Evolutionary conservation across 2,329 filamentous ascomycete genomes (phyloP).

Genomic region (Fonsecaea nubica): DNA sequence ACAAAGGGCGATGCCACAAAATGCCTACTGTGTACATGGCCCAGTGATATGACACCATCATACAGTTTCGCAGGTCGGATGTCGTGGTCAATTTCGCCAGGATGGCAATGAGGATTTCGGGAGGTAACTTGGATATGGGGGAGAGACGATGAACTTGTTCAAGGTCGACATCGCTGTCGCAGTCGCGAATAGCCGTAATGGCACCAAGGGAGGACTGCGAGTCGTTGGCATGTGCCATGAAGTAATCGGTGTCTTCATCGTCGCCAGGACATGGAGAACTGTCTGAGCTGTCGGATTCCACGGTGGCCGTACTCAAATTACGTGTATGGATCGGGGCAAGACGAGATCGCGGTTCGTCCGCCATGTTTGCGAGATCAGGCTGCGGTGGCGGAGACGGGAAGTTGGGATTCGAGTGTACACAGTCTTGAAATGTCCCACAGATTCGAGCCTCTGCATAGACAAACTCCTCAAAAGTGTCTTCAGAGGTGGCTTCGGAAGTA

Average conservation of each 20-base stretch:
- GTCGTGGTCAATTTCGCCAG: slow-evolving; percentile 82
- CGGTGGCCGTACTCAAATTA: slow-evolving; percentile 37
- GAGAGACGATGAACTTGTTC: slow-evolving; percentile 70
- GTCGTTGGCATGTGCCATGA: slow-evolving; percentile 81
- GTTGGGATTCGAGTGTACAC: not conserved
- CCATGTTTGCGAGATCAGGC: slow-evolving; percentile 35
- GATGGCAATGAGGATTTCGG: slow-evolving; percentile 91
- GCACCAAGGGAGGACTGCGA: slow-evolving; percentile 85
- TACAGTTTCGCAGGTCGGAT: slow-evolving; percentile 80
- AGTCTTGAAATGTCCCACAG: not conserved
- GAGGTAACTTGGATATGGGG: slow-evolving; percentile 85
- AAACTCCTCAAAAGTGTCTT: slow-evolving; percentile 13
- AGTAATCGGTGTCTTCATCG: slow-evolving; percentile 93
- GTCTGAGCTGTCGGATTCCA: slow-evolving; percentile 41
- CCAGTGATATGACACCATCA: slow-evolving; percentile 95
- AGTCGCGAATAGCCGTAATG: slow-evolving; percentile 76
- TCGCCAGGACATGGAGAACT: slow-evolving; percentile 63
- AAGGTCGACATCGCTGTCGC: slow-evolving; percentile 60
- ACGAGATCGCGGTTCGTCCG: slow-evolving; percentile 34
- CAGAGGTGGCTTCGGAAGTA: not conserved
- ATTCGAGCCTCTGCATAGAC: slow-evolving; percentile 12
- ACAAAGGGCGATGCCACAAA: slow-evolving; percentile 92
- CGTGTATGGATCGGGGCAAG: slow-evolving; percentile 37
- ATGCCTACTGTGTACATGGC: slow-evolving; percentile 89
- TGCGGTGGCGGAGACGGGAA: slow-evolving; percentile 8